Conservation (phyloP, 192 early-diverging fungal species). For the Podila epicladia region DNA sequence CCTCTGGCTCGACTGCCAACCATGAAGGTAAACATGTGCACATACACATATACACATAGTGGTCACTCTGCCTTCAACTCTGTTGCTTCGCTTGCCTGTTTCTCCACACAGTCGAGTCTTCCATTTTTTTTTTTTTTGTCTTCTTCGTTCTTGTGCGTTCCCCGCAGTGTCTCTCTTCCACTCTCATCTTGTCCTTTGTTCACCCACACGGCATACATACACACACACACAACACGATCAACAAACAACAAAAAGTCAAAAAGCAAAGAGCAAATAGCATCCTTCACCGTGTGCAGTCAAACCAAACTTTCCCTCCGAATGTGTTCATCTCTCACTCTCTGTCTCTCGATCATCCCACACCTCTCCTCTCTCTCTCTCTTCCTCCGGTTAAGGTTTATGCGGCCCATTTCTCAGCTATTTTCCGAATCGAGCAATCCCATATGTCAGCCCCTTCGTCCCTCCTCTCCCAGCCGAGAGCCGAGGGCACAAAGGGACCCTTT, state of each 20-base stretch:
- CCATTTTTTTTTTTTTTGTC: too few relatives aligned
- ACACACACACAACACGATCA: too few relatives aligned
- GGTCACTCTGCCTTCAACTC: background rate
- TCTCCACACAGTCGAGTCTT: too few relatives aligned
- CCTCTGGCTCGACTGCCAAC: background rate
- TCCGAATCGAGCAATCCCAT: background rate
- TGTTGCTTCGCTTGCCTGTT: too few relatives aligned
- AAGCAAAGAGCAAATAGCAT: slow-evolving; percentile 5
- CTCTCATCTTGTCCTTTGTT: too few relatives aligned
- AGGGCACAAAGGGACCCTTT: too few relatives aligned
- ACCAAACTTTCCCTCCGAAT: background rate
- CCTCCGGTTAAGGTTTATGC: slow-evolving; percentile 3
- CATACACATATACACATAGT: background rate
- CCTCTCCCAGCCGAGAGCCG: background rate
- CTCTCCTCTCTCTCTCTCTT: too few relatives aligned
- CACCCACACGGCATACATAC: too few relatives aligned
- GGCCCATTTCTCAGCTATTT: background rate
- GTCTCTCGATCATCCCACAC: background rate
- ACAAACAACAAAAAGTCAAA: background rate
- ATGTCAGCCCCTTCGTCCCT: background rate
- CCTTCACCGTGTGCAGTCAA: background rate
- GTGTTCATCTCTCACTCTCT: background rate
- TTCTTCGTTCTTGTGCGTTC: too few relatives aligned
- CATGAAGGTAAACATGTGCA: background rate
- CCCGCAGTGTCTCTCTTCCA: too few relatives aligned